Evolutionary conservation across 306 rosid species (phyloP).

Genomic region (Rosa chinensis): DNA sequence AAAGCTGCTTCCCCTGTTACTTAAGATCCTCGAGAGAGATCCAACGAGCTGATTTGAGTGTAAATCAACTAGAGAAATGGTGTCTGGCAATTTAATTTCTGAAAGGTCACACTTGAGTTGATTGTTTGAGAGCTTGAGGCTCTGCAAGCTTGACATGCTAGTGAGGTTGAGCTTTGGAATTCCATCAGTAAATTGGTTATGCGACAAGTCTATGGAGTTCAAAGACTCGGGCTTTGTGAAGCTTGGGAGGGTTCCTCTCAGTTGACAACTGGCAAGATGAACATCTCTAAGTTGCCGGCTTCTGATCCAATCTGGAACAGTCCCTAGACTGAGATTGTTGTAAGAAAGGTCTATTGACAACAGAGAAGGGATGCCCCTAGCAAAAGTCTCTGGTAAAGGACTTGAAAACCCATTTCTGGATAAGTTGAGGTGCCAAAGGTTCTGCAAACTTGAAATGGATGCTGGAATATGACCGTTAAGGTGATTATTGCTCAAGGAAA

Average conservation of each 20-base stretch:
- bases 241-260: constrained; percentile 69
- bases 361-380: constrained; percentile 69
- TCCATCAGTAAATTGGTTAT: constrained; percentile 58
- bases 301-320: constrained; percentile 82
- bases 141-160: constrained; percentile 71
- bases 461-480: constrained; percentile 67
- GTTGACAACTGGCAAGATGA: constrained; percentile 76
- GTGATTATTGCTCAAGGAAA: constrained; percentile 63
- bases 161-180: constrained; percentile 53
- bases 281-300: constrained; percentile 68
- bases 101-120: constrained; percentile 68
- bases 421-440: constrained; percentile 81
- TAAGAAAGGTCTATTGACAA: constrained; percentile 85
- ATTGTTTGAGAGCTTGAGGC: constrained; percentile 76
- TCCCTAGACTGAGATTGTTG: constrained; percentile 71
- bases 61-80: constrained; percentile 56
- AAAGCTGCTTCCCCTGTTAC: constrained; percentile 50
- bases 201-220: constrained; percentile 82
- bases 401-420: constrained; percentile 71
- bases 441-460: constrained; percentile 69
- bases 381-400: constrained; percentile 61
- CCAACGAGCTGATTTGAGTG: constrained; percentile 71
- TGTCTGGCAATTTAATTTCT: constrained; percentile 48
- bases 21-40: constrained; percentile 60
- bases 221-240: constrained; percentile 59